Conservation (phyloP, 2,329 filamentous ascomycete species). For the Phyllosticta paracitricarpa region DNA sequence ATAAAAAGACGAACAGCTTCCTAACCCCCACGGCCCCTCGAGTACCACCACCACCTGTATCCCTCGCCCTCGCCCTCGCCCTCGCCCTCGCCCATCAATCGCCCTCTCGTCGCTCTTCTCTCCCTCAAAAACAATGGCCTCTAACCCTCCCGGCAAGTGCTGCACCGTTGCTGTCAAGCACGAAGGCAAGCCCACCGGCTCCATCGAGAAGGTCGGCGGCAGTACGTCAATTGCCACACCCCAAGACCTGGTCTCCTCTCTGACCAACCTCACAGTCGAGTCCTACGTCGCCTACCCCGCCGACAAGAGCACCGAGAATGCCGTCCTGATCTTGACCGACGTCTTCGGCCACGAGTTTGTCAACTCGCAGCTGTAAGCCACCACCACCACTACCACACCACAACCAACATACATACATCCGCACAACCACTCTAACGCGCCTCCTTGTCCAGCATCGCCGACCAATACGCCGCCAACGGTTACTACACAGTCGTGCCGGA, state of each 20-base stretch:
- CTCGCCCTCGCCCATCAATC: not conserved
- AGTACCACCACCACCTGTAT: too few relatives aligned
- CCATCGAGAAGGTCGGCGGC: conserved; percentile 37
- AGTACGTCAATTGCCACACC: conserved; percentile 22
- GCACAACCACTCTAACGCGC: conserved; percentile 2
- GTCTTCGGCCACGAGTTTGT: conserved; percentile 47
- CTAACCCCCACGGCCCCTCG: not conserved
- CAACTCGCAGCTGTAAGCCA: conserved; percentile 35
- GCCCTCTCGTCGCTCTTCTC: not conserved
- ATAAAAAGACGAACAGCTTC: not conserved
- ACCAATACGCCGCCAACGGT: conserved; percentile 64
- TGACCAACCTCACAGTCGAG: conserved; percentile 31
- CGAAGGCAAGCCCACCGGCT: conserved; percentile 38
- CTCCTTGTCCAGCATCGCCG: conserved; percentile 45
- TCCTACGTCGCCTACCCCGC: conserved; percentile 48
- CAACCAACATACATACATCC: not conserved
- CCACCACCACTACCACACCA: not conserved
- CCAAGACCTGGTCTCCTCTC: not conserved
- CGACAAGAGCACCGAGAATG: conserved; percentile 42
- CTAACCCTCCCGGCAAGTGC: conserved; percentile 39
- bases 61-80: not conserved
- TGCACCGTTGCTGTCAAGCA: conserved; percentile 43
- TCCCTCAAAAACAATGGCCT: conserved; percentile 33
- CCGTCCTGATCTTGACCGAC: conserved; percentile 48
- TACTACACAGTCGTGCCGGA: conserved; percentile 62